These are phyloP conservation scores for Desmodesmus armatus DNA, from an alignment of 139 green algal genomes.

Conservation along the genomic window DNA sequence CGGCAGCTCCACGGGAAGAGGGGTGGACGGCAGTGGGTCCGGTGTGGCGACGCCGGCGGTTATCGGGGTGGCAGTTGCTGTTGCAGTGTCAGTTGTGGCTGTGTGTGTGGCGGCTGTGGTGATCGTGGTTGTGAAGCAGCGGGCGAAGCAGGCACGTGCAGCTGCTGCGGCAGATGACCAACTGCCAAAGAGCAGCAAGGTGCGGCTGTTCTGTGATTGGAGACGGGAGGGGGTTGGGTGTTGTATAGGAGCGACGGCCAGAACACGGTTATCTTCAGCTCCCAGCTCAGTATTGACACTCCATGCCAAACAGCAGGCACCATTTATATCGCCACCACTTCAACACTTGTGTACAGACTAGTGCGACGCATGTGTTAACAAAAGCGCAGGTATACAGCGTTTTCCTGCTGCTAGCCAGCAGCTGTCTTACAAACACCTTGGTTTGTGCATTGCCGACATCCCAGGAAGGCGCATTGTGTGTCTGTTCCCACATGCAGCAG, in stretches of 20 bases:
- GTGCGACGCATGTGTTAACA: too few relatives aligned
- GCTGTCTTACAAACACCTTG: too few relatives aligned
- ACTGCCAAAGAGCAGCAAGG: not conserved
- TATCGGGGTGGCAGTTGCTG: not conserved
- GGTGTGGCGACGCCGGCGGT: not conserved
- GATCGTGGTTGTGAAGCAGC: slow-evolving; percentile 15
- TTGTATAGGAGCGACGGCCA: too few relatives aligned
- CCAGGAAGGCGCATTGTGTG: too few relatives aligned
- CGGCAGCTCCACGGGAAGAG: too few relatives aligned
- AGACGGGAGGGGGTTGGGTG: too few relatives aligned
- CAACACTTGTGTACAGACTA: not conserved
- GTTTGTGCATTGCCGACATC: too few relatives aligned
- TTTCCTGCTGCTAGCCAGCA: too few relatives aligned
- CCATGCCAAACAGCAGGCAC: not conserved
- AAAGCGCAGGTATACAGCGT: too few relatives aligned
- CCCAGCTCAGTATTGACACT: not conserved
- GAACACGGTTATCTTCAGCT: not conserved
- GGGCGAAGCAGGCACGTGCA: not conserved
- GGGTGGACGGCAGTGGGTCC: too few relatives aligned
- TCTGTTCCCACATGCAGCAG: too few relatives aligned
- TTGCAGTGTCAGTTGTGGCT: not conserved
- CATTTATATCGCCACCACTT: not conserved
- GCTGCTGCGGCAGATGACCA: not conserved
- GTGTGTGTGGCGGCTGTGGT: not conserved
- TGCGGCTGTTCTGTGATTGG: too few relatives aligned